Conservation (phyloP, 192 early-diverging fungal species). For the Coemansia nantahalensis region DNA sequence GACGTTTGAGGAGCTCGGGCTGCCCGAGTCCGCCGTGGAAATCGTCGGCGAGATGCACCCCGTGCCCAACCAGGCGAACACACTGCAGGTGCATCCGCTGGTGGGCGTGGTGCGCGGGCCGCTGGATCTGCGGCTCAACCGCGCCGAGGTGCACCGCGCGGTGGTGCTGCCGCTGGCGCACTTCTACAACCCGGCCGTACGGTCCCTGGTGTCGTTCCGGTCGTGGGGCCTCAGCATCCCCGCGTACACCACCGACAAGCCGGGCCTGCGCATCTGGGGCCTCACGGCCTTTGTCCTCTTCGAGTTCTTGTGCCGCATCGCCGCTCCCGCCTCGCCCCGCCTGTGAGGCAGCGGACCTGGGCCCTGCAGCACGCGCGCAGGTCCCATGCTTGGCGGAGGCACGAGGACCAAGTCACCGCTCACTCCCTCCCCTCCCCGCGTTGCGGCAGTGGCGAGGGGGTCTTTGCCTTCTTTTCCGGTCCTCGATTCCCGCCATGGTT, state of each 20-base stretch:
- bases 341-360: too few relatives aligned
- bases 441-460: background rate
- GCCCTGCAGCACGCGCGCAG: too few relatives aligned
- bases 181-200: conserved; percentile 55
- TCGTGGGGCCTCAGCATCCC: conserved; percentile 55
- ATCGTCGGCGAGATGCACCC: conserved; percentile 62
- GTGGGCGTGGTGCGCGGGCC: conserved; percentile 56
- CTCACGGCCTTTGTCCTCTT: conserved; percentile 79
- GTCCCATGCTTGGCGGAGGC: too few relatives aligned
- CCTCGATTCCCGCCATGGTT: too few relatives aligned
- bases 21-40: conserved; percentile 46
- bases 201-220: conserved; percentile 54
- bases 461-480: conserved; percentile 6
- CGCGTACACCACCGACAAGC: conserved; percentile 56
- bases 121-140: conserved; percentile 49
- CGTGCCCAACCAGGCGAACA: conserved; percentile 59
- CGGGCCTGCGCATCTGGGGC: conserved; percentile 67
- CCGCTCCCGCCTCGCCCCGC: background rate
- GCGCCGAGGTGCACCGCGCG: conserved; percentile 64
- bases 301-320: conserved; percentile 40
- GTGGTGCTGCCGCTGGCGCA: conserved; percentile 69
- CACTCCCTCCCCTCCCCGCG: background rate
- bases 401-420: background rate
- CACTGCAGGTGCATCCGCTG: conserved; percentile 61
- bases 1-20: conserved; percentile 73